A percentile compares a stretch with the other conserved stretches of the same genome.
phyloP scores from a whole-genome alignment of 2,329 filamentous ascomycete species.

The Pseudogymnoascus sp. region DNA sequence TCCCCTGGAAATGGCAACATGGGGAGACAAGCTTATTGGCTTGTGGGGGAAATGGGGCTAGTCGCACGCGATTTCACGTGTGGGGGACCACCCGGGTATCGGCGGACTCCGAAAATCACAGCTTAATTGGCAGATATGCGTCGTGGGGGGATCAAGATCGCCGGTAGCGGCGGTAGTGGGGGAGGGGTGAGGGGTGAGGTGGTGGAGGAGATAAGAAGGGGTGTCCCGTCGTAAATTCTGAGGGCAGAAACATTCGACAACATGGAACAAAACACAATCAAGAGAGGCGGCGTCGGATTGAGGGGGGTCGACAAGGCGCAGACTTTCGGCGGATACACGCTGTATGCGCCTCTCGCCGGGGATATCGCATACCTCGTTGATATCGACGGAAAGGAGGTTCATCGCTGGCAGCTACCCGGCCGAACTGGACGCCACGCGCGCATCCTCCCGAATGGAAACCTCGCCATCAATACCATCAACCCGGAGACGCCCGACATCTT shows the following conservation, averaged over 20 bases:
- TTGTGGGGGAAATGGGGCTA: background rate
- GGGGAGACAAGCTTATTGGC: background rate
- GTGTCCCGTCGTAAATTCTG: background rate
- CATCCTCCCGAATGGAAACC: conserved; percentile 36
- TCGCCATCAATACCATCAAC: conserved; percentile 37
- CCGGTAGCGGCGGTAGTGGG: background rate
- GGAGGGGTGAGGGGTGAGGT: background rate
- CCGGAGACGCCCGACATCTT: conserved; percentile 33
- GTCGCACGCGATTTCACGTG: background rate
- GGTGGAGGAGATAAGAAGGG: background rate
- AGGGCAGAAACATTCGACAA: background rate
- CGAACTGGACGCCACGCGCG: conserved; percentile 36
- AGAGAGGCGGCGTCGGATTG: conserved; percentile 34
- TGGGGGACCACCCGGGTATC: background rate
- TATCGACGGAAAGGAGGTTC: conserved; percentile 34
- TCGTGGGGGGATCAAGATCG: background rate
- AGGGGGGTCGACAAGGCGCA: conserved; percentile 31
- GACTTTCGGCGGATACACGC: conserved; percentile 34
- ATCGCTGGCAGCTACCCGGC: conserved; percentile 35
- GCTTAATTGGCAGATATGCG: background rate
- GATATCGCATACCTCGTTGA: conserved; percentile 32
- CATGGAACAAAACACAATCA: conserved; percentile 38
- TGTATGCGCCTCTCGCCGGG: conserved; percentile 35
- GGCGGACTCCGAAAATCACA: background rate
- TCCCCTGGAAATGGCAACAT: background rate